Evolutionary conservation across 176 grass and related monocot species (phyloP).

Genomic region (Musa beccarii): DNA sequence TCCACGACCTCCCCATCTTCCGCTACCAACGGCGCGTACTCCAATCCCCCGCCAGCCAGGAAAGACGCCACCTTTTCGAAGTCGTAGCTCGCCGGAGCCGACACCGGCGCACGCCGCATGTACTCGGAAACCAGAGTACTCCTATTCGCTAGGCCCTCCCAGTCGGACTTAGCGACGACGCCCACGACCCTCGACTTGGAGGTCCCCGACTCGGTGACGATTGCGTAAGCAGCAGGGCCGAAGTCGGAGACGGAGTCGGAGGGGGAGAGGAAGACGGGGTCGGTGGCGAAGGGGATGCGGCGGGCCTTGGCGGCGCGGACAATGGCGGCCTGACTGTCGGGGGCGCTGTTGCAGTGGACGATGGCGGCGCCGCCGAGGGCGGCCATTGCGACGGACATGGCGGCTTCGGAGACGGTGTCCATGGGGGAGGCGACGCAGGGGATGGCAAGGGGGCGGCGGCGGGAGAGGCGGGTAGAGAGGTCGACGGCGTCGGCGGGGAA

Average conservation of each 20-base stretch:
- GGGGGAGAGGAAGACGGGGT: conserved; percentile 45
- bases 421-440: conserved; percentile 94
- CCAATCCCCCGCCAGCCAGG: conserved; percentile 56
- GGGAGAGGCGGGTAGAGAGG: conserved; percentile 76
- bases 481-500: conserved; percentile 77
- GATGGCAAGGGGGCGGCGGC: conserved; percentile 48
- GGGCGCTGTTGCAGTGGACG: conserved; percentile 58
- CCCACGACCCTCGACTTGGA: conserved; percentile 44
- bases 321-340: conserved; percentile 48
- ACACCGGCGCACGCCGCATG: conserved; percentile 48
- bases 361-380: conserved; percentile 61
- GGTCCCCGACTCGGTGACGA: conserved; percentile 66
- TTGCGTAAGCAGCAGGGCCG: conserved; percentile 43
- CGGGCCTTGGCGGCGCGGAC: conserved; percentile 69
- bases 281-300: conserved; percentile 56
- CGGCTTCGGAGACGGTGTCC: conserved; percentile 85
- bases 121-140: conserved; percentile 35
- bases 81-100: conserved; percentile 35
- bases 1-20: conserved; percentile 59
- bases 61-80: conserved; percentile 53
- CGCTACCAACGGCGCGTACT: conserved; percentile 60
- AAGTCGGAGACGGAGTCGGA: conserved; percentile 27
- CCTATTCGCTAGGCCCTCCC: conserved; percentile 19
- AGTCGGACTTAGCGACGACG: conserved; percentile 39
- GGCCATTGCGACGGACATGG: conserved; percentile 81